These are phyloP conservation scores for Cicer bijugum DNA, from an alignment of 306 rosid species.

Conservation along the genomic window DNA sequence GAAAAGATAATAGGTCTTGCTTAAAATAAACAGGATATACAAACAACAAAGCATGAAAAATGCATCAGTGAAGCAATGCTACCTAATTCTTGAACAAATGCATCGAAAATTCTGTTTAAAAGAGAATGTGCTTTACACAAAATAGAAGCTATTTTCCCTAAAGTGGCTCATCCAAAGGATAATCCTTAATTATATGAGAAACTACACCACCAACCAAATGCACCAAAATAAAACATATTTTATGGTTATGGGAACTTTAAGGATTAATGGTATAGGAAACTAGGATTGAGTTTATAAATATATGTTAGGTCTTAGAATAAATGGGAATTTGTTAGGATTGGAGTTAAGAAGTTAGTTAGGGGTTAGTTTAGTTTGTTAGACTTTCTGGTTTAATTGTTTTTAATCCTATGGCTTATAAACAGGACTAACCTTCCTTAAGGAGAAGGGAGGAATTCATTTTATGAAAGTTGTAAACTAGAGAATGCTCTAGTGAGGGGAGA, in stretches of 20 bases:
- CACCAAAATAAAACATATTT: not conserved
- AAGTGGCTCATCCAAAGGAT: not conserved
- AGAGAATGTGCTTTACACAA: not conserved
- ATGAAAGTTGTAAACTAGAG: too few species aligned
- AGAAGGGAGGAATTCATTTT: too few species aligned
- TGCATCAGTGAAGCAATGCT: constrained; percentile 7
- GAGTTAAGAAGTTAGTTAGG: too few species aligned
- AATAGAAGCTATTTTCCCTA: constrained; percentile 9
- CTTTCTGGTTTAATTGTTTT: too few species aligned
- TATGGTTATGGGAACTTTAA: not conserved
- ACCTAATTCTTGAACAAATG: not conserved
- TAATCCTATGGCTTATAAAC: too few species aligned
- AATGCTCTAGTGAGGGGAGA: too few species aligned
- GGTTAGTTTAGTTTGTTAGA: too few species aligned
- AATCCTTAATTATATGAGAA: constrained; percentile 1
- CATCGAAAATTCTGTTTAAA: not conserved
- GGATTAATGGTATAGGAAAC: too few species aligned
- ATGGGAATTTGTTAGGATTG: too few species aligned
- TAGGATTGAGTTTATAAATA: too few species aligned
- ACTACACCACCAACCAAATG: not conserved
- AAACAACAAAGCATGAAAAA: not conserved
- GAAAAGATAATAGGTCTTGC: constrained; percentile 14
- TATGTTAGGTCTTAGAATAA: too few species aligned
- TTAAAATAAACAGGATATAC: not conserved
- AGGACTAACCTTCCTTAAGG: too few species aligned